Percentiles rank a stretch among this genome's conserved stretches.
Evolutionary conservation across 2,329 filamentous ascomycete genomes (phyloP).

Genomic region (Ascosphaera pollenicola): DNA sequence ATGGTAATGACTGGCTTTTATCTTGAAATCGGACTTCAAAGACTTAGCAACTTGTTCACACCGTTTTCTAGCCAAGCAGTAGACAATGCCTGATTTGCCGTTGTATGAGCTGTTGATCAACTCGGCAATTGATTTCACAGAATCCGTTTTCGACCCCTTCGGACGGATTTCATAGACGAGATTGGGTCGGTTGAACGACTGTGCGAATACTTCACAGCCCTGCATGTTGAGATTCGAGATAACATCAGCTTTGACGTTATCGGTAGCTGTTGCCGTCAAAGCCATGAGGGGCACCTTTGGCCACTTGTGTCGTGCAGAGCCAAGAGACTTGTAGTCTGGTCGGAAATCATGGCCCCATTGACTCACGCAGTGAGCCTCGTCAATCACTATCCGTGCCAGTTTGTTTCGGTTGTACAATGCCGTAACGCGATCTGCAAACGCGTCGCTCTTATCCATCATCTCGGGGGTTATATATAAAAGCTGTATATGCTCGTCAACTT

Average conservation of each 20-base stretch:
- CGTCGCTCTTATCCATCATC: constrained; percentile 58
- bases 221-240: constrained; percentile 75
- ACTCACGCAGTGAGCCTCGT: constrained; percentile 98
- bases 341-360: constrained; percentile 99
- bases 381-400: constrained; percentile 81
- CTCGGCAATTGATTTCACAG: constrained; percentile 29
- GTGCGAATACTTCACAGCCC: constrained; percentile 56
- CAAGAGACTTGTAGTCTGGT: constrained; percentile 79
- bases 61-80: constrained; percentile 66
- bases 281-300: constrained; percentile 77
- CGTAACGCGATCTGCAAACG: constrained; percentile 43
- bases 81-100: constrained; percentile 70
- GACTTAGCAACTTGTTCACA: constrained; percentile 61
- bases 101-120: constrained; percentile 47
- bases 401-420: constrained; percentile 46
- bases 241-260: constrained; percentile 79
- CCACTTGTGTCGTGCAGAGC: constrained; percentile 48
- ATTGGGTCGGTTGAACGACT: constrained; percentile 96
- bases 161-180: constrained; percentile 64
- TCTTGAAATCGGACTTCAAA: constrained; percentile 36
- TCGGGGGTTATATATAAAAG: constrained; percentile 91
- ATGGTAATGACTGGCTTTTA: constrained; percentile 69
- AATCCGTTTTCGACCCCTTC: constrained; percentile 40
- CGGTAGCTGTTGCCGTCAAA: constrained; percentile 81
- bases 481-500: constrained; percentile 58